A percentile compares a stretch with the other conserved stretches of the same genome.
These are phyloP conservation scores for Schizothecium vesticola DNA, from an alignment of 495 filamentous ascomycete genomes.

Conservation along the genomic window DNA sequence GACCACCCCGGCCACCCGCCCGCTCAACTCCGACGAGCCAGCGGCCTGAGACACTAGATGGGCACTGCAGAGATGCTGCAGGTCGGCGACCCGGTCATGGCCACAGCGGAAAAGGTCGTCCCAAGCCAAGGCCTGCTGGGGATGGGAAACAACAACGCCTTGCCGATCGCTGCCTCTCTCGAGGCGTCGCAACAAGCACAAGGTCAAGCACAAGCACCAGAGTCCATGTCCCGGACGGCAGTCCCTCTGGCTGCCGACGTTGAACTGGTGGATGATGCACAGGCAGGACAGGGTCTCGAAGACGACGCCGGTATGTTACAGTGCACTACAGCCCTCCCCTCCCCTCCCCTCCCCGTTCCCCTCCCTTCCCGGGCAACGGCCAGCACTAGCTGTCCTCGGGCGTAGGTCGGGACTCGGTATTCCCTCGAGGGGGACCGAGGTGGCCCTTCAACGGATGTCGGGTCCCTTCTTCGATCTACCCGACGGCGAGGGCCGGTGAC, in stretches of 20 bases:
- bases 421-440: neutral
- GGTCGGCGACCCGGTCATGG: neutral
- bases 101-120: neutral
- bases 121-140: no score
- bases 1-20: neutral
- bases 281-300: neutral
- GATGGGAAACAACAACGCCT: conserved; percentile 7
- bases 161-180: conserved; percentile 17
- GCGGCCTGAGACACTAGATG: conserved; percentile 7
- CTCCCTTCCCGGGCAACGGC: neutral
- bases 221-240: neutral
- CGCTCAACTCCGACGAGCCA: neutral
- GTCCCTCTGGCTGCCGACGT: neutral
- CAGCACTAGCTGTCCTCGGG: neutral
- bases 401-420: neutral
- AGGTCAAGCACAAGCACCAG: neutral
- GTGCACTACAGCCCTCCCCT: neutral
- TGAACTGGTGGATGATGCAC: neutral
- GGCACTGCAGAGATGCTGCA: conserved; percentile 2
- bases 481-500: neutral
- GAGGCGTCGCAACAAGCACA: conserved; percentile 3
- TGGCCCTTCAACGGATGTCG: neutral
- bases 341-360: neutral
- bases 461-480: neutral
- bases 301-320: neutral